These are phyloP conservation scores for Babesia ovata DNA, from an alignment of 169 alveolate genomes.

Conservation along the genomic window DNA sequence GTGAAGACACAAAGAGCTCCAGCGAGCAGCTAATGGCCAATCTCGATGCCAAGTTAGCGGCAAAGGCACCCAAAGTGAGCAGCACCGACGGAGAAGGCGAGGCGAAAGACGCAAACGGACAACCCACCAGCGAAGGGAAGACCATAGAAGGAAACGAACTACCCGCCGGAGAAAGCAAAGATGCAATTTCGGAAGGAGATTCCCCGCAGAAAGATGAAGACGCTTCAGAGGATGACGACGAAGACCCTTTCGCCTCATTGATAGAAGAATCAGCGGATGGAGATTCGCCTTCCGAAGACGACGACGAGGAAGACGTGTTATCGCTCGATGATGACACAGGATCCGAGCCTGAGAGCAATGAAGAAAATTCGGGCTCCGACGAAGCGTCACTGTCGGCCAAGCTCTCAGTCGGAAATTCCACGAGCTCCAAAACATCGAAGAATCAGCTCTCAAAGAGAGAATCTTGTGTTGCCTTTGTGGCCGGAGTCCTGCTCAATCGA, in stretches of 20 bases:
- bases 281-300: not conserved
- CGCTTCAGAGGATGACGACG: not conserved
- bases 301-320: not conserved
- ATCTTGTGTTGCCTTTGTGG: conserved; percentile 29
- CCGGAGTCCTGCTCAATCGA: conserved; percentile 19
- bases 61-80: not conserved
- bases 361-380: not conserved
- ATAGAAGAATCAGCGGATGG: not conserved
- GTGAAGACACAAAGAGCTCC: not conserved
- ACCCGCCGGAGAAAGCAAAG: not conserved
- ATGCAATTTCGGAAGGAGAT: too few species aligned
- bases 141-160: not conserved
- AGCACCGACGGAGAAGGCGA: too few species aligned
- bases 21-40: not conserved
- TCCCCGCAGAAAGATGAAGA: not conserved
- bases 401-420: not conserved
- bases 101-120: too few species aligned
- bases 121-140: too few species aligned
- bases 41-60: not conserved
- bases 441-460: conserved; percentile 1
- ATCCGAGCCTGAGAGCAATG: not conserved
- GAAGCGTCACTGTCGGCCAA: not conserved
- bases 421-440: not conserved
- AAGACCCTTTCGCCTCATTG: not conserved
- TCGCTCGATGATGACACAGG: not conserved